Base-by-base conservation (phyloP, 768 basidiomycete genomes). In the Pleurotus giganteus region DNA sequence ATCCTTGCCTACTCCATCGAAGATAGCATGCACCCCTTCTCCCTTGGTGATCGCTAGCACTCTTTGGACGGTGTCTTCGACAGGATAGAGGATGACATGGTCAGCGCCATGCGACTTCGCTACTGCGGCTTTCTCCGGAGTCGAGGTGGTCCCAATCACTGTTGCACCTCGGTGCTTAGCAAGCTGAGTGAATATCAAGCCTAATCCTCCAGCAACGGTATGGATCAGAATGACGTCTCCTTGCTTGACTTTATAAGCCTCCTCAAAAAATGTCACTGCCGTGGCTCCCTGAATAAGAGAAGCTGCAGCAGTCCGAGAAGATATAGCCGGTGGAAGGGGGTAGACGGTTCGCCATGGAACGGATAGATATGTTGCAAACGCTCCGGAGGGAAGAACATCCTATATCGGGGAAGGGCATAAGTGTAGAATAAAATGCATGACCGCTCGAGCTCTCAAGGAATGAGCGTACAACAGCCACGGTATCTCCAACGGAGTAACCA, bases 1-100 rank as follows among this genome's bases (percentile, higher is more conserved):
- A 67, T 93, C 90, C 74, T 91, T 95, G 1, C 96, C 96, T n/a
- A 99, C 93, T 26, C 96, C 96, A 63, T 99, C 96, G 63, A 88
- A 96, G 21, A 93, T 81, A 13, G 84, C 95, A 58, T 96, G 82
- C 4, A 94, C 90, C 13, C 92, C 91, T 60, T 85, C 77, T 5
- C 89, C 90, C 37, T 83, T 82, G 0, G 92, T 93, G 52, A 93
- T 69, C 61, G 89, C 84, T 52, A 86, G 66, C 13, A 91, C 89
- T 42, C 85, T 79, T 59, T 86, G 65, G 9, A 91, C 86, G 0
- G 87, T 87, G 57, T 91, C 80, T 63, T 91, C 89, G 43, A 79
- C 74, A 9, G 80, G 81, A 69, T 93, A 94, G 36, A 94, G 67
- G 57, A 98, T 86, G 46, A 97, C 92, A 65, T 96, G 85, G 65